Evolutionary conservation across 352 stramenopile genomes (phyloP), one percentile per base, ranked within the genome.

Genomic region (Phytophthora uliginosa): DNA sequence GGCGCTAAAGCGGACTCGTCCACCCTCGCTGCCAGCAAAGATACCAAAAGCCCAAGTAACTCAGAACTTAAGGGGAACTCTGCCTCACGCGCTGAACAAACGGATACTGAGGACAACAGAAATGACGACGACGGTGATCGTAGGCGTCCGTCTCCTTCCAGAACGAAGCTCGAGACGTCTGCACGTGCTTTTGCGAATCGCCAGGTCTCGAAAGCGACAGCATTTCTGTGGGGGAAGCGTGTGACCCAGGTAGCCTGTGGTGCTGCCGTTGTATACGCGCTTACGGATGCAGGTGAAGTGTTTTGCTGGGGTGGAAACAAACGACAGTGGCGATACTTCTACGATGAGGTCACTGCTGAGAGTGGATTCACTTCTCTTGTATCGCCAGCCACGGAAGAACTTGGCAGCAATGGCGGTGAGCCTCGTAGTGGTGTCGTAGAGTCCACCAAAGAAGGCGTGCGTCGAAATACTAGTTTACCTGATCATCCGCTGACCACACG

Each of bases 291-390:
- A 1, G 87, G 87, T 3, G 83, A 95, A 76, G 64, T 91, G 0
- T 95, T 92, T 59, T 94, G 84, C 59, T 95, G 89, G 89, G 89
- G 89, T 26, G 89, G 87, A 4, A 93, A 87, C 62, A 84, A 85
- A 34, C 83, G 84, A 6, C 69, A 77, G 50, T 95, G 88, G 88
- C 66, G 72, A 33, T 94, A 93, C 42, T 91, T 94, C 52, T 93
- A 95, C 55, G 79, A 93, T 42, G 69, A 83, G 24, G 48, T 28
- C 5, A 87, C 79, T 1, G 63, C 73, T 45, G 40, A 9, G 9
- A 54, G 9, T 10, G 38, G 24, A 22, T 26, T 47, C 8, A 45
- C 20, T 17, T 24, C 17, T 26, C 28, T 34, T 18, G 15, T 36
- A 17, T 8, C 10, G 31, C 17, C 31, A 33, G 17, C 51, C 24